Conservation (phyloP, 306 rosid genomes). For the Dalbergia cochinchinensis region DNA sequence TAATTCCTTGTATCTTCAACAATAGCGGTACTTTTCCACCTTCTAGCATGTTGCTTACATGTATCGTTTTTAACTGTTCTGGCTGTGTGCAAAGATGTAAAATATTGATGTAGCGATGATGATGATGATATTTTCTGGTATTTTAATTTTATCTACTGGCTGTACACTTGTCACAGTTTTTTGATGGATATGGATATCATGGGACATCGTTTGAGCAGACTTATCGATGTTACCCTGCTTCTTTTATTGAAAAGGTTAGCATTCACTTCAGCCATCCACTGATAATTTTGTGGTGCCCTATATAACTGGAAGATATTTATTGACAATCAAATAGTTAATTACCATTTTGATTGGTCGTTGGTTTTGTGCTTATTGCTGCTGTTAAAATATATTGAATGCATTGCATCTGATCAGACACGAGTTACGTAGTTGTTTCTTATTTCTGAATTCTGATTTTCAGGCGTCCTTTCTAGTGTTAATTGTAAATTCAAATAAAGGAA, state of each 20-base stretch:
- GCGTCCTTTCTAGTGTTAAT: not conserved
- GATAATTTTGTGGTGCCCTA: not conserved
- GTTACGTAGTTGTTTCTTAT: not conserved
- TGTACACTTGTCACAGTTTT: constrained; percentile 62
- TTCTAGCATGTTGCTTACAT: not conserved
- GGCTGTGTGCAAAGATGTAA: not conserved
- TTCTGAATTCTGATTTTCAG: not conserved
- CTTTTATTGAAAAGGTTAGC: constrained; percentile 94
- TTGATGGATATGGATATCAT: constrained; percentile 94
- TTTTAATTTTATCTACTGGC: constrained; percentile 23
- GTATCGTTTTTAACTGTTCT: not conserved
- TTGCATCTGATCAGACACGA: constrained; percentile 25
- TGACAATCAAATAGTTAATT: not conserved
- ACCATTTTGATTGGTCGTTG: not conserved
- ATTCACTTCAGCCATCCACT: constrained; percentile 18
- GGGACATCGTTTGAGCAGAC: constrained; percentile 98
- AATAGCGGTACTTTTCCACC: not conserved
- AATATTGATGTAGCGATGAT: not conserved
- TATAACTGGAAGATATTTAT: not conserved
- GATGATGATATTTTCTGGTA: constrained; percentile 14
- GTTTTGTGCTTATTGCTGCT: constrained; percentile 4
- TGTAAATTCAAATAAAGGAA: not conserved
- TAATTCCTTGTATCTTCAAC: not conserved
- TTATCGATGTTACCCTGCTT: constrained; percentile 95
- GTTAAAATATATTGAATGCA: constrained; percentile 5